Percentiles rank a stretch among this genome's conserved stretches.
Conservation (phyloP, 1,139 yeast genomes). For the Geotrichum candidum region DNA sequence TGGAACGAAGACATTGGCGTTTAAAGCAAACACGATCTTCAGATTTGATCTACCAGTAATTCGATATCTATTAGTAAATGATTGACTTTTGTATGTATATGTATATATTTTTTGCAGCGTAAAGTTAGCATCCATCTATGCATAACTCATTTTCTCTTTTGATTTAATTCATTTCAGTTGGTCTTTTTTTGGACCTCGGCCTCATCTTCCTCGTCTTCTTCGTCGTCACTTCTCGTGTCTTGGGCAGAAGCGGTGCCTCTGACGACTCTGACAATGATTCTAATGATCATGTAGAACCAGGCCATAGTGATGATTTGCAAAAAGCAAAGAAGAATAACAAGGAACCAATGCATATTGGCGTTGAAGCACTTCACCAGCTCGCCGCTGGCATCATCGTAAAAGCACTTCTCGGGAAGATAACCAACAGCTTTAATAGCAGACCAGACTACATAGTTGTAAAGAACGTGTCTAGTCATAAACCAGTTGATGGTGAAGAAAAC, state of each 20-base stretch:
- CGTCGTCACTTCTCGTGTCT: slow-evolving; percentile 80
- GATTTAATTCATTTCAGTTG: neutral
- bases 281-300: slow-evolving; percentile 71
- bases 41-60: neutral
- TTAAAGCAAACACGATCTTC: neutral
- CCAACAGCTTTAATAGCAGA: slow-evolving; percentile 29
- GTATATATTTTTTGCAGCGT: neutral
- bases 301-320: slow-evolving; percentile 60
- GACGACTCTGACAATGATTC: slow-evolving; percentile 64
- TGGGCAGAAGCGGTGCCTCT: slow-evolving; percentile 65
- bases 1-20: slow-evolving; percentile 91
- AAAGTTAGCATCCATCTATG: neutral
- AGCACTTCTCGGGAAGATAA: slow-evolving; percentile 26
- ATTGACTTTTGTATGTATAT: neutral
- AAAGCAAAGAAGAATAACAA: slow-evolving; percentile 54
- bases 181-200: neutral
- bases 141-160: neutral
- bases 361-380: slow-evolving; percentile 51
- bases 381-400: slow-evolving; percentile 25
- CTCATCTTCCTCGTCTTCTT: slow-evolving; percentile 35
- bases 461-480: slow-evolving; percentile 67
- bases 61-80: neutral
- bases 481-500: slow-evolving; percentile 60
- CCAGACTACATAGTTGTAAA: slow-evolving; percentile 59
- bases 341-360: slow-evolving; percentile 44